Conservation (phyloP, 331 rosid species). For the Saraca asoca region DNA sequence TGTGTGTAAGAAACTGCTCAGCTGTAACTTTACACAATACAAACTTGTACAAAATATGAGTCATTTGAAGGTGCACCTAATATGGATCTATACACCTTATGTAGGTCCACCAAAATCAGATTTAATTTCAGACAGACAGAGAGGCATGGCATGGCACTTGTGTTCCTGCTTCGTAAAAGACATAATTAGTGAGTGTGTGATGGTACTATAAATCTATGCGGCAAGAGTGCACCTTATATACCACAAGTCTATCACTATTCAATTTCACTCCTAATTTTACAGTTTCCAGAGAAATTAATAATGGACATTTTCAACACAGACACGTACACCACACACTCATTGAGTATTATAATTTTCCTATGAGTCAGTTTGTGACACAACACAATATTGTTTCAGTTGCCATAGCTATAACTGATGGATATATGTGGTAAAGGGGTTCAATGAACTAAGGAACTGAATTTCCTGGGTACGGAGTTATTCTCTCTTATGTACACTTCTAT, state of each 20-base stretch:
- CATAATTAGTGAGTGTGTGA: conserved; percentile 23
- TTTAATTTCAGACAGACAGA: conserved; percentile 45
- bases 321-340: conserved; percentile 46
- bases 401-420: conserved; percentile 13
- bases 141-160: conserved; percentile 50
- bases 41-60: conserved; percentile 36
- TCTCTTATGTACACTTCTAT: conserved; percentile 27
- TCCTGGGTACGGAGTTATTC: conserved; percentile 48
- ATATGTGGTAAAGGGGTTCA: conserved; percentile 29
- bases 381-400: conserved; percentile 30
- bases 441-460: conserved; percentile 31
- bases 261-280: conserved; percentile 17
- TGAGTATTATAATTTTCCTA: conserved; percentile 17
- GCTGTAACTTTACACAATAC: neutral
- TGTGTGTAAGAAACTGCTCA: no score
- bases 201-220: no score
- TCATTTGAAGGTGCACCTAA: conserved; percentile 36
- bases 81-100: conserved; percentile 32
- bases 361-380: conserved; percentile 46
- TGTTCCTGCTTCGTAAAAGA: conserved; percentile 37
- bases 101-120: conserved; percentile 54
- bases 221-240: no score
- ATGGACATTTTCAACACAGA: conserved; percentile 43
- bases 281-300: conserved; percentile 23
- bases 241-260: neutral